A percentile compares a stretch with the other conserved stretches of the same genome.
Evolutionary conservation across 2,329 filamentous ascomycete genomes (phyloP).

Genomic region (Fusarium subtropicale): DNA sequence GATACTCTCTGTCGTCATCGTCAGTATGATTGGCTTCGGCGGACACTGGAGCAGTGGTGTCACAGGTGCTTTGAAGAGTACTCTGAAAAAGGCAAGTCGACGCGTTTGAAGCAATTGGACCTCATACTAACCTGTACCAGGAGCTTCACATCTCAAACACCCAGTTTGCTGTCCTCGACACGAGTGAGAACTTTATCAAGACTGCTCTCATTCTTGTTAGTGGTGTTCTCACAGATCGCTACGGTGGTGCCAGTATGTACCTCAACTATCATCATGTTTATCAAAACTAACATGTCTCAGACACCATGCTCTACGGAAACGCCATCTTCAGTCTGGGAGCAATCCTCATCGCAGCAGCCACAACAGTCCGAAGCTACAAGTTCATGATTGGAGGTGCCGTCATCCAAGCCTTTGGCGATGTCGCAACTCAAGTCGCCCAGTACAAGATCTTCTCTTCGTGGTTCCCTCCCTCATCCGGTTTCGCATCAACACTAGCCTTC

Average conservation of each 20-base stretch:
- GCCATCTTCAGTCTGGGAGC: conserved; percentile 68
- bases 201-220: conserved; percentile 65
- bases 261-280: fast-evolving
- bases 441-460: conserved; percentile 74
- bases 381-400: conserved; percentile 71
- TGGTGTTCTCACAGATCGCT: conserved; percentile 67
- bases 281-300: conserved; percentile 35
- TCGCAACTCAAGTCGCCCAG: conserved; percentile 72
- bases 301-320: conserved; percentile 70
- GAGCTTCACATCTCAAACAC: conserved; percentile 69
- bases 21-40: conserved; percentile 68
- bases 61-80: conserved; percentile 70
- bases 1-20: conserved; percentile 59
- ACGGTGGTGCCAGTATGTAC: conserved; percentile 65
- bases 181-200: conserved; percentile 72
- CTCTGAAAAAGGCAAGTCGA: conserved; percentile 63
- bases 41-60: conserved; percentile 71
- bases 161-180: conserved; percentile 68
- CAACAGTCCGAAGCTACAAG: conserved; percentile 65
- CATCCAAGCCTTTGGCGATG: conserved; percentile 69
- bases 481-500: conserved; percentile 70
- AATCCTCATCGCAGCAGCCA: conserved; percentile 68
- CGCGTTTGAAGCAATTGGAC: fast-evolving
- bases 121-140: conserved; percentile 36
- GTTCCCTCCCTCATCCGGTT: conserved; percentile 71